These are phyloP conservation scores for Colletotrichum australisinense DNA, from an alignment of 2,329 filamentous ascomycete species.

Conservation along the genomic window DNA sequence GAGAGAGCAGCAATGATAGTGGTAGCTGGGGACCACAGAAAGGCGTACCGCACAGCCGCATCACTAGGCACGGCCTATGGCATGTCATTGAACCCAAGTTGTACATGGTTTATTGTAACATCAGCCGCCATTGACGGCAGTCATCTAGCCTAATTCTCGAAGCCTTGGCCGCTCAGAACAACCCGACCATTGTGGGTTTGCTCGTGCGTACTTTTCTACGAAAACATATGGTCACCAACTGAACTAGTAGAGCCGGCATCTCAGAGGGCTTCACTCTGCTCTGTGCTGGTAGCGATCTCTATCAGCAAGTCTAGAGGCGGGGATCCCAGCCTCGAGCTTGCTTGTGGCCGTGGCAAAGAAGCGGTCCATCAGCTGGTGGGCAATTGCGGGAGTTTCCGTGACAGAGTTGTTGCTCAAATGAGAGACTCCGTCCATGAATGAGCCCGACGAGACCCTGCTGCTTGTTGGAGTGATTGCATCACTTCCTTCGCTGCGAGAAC, in stretches of 20 bases:
- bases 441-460: slow-evolving; percentile 30
- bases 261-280: neutral
- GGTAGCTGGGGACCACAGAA: no score
- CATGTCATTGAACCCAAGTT: no score
- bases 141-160: slow-evolving; percentile 6
- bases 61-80: no score
- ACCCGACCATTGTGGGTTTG: neutral
- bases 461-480: slow-evolving; percentile 14
- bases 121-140: slow-evolving; percentile 5
- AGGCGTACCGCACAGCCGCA: no score
- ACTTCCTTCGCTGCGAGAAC: slow-evolving; percentile 24
- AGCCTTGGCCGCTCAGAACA: neutral
- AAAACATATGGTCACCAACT: neutral
- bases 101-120: slow-evolving; percentile 1
- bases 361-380: slow-evolving; percentile 21
- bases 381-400: slow-evolving; percentile 23
- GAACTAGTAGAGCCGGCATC: neutral
- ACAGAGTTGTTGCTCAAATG: slow-evolving; percentile 28
- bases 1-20: no score
- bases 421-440: slow-evolving; percentile 15
- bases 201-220: neutral
- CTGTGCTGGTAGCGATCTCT: neutral
- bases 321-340: neutral
- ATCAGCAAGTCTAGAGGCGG: neutral
- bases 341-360: slow-evolving; percentile 17